These are phyloP conservation scores for Ogataea naganishii DNA, from an alignment of 805 yeast genomes.

Conservation along the genomic window DNA sequence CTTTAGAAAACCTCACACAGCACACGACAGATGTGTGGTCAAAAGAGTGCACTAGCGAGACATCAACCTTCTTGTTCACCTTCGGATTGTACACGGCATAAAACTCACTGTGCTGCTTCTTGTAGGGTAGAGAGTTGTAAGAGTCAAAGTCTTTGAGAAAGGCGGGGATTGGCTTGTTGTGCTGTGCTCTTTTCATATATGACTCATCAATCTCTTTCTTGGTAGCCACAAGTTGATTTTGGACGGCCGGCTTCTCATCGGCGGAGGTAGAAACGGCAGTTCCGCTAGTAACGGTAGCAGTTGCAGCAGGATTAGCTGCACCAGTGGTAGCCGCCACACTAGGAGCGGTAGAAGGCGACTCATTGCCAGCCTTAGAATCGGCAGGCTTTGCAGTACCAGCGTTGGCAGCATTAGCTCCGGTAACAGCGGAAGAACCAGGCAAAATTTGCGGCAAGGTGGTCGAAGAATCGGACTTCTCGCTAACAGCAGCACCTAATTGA, in stretches of 20 bases:
- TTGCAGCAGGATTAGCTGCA: slow-evolving; percentile 8
- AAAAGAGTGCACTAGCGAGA: slow-evolving; percentile 80
- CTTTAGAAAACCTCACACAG: slow-evolving; percentile 87
- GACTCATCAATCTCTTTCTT: slow-evolving; percentile 24
- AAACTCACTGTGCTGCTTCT: slow-evolving; percentile 78
- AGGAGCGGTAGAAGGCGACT: slow-evolving; percentile 5
- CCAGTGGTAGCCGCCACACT: slow-evolving; percentile 8
- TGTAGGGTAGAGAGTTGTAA: slow-evolving; percentile 63
- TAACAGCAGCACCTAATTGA: slow-evolving; percentile 18
- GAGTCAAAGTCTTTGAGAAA: slow-evolving; percentile 75
- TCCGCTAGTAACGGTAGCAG: slow-evolving; percentile 8
- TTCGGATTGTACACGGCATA: slow-evolving; percentile 88
- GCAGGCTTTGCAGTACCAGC: slow-evolving; percentile 21
- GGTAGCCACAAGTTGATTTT: slow-evolving; percentile 5
- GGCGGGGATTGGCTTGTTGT: slow-evolving; percentile 73
- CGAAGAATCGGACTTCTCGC: too few species aligned
- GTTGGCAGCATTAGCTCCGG: slow-evolving; percentile 7
- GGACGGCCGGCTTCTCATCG: slow-evolving; percentile 2
- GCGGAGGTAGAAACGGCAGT: slow-evolving; percentile 8
- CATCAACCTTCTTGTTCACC: slow-evolving; percentile 66
- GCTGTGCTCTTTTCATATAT: slow-evolving; percentile 34
- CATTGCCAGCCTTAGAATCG: slow-evolving; percentile 7
- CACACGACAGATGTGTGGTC: slow-evolving; percentile 94
- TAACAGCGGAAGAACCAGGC: slow-evolving; percentile 7
- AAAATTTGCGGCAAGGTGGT: slow-evolving; percentile 13